Evolutionary conservation across 768 basidiomycete genomes (phyloP).

Genomic region (Mycena floridula): DNA sequence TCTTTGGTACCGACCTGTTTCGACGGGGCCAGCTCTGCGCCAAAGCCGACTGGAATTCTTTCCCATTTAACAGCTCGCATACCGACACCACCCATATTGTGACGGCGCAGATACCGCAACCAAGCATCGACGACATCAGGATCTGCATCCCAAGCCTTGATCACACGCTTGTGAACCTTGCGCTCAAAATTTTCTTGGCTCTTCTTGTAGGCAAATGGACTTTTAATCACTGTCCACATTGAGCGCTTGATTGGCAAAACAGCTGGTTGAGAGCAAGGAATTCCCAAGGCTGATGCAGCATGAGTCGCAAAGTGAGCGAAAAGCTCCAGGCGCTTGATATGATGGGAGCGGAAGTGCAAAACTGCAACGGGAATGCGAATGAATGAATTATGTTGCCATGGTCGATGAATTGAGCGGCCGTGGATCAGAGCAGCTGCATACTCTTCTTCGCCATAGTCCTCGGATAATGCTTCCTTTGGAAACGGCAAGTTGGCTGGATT

Average conservation of each 20-base stretch:
- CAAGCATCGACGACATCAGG: slow-evolving; percentile 72
- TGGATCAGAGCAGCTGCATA: slow-evolving; percentile 55
- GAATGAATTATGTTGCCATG: slow-evolving; percentile 52
- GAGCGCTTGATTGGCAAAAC: slow-evolving; percentile 68
- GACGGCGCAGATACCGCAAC: slow-evolving; percentile 69
- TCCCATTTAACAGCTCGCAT: slow-evolving; percentile 81
- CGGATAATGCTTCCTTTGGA: too few relatives aligned
- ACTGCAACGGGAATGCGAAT: slow-evolving; percentile 73
- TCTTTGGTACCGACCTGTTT: slow-evolving; percentile 24
- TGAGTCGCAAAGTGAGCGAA: slow-evolving; percentile 83
- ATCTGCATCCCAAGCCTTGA: slow-evolving; percentile 91
- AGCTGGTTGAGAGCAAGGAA: slow-evolving; percentile 63
- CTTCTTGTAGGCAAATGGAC: slow-evolving; percentile 92
- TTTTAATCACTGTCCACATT: slow-evolving; percentile 80
- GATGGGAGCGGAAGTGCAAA: slow-evolving; percentile 80
- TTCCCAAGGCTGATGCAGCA: slow-evolving; percentile 78
- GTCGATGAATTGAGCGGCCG: slow-evolving; percentile 51
- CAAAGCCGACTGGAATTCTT: slow-evolving; percentile 47
- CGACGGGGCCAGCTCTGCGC: slow-evolving; percentile 17
- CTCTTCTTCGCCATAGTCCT: slow-evolving; percentile 37
- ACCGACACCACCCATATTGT: slow-evolving; percentile 82
- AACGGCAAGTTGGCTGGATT: too few relatives aligned
- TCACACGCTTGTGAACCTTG: slow-evolving; percentile 71
- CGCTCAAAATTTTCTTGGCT: slow-evolving; percentile 93
- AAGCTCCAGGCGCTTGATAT: slow-evolving; percentile 58